phyloP scores from a whole-genome alignment of 2,329 filamentous ascomycete genomes.

The Colletotrichum nymphaeae region DNA sequence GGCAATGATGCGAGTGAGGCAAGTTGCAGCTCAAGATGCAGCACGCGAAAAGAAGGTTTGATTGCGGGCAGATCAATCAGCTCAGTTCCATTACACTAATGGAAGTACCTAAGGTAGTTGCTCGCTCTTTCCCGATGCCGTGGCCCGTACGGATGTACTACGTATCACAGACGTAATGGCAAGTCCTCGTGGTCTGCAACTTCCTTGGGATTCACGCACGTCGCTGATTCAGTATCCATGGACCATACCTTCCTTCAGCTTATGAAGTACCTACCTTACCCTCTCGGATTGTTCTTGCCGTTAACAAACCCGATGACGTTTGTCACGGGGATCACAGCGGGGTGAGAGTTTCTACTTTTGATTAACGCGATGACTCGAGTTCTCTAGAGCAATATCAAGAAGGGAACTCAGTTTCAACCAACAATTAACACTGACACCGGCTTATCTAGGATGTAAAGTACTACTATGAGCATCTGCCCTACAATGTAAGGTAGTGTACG shows the following conservation, averaged over 20 bases:
- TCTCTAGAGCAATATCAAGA: neutral
- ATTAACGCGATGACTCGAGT: neutral
- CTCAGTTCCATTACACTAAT: neutral
- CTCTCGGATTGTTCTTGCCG: neutral
- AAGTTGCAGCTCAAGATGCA: slow-evolving; percentile 5
- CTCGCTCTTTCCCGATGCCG: neutral
- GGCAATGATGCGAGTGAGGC: slow-evolving; percentile 16
- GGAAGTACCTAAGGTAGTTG: too few species aligned
- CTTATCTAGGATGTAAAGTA: neutral
- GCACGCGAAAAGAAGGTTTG: neutral
- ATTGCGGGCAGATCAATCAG: neutral
- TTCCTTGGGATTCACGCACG: neutral
- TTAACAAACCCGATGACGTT: neutral
- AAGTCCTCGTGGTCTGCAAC: neutral
- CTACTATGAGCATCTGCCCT: neutral
- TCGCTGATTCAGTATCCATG: slow-evolving; percentile 12
- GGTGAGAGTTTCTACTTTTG: neutral
- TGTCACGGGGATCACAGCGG: neutral
- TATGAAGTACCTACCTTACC: too few species aligned
- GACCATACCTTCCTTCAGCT: too few species aligned
- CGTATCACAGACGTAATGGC: neutral
- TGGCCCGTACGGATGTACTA: too few species aligned
- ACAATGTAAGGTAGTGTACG: neutral
- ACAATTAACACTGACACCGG: neutral
- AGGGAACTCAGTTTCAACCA: neutral